Evolutionary conservation across 75 land plant genomes (phyloP).

Genomic region (Picea glauca): DNA sequence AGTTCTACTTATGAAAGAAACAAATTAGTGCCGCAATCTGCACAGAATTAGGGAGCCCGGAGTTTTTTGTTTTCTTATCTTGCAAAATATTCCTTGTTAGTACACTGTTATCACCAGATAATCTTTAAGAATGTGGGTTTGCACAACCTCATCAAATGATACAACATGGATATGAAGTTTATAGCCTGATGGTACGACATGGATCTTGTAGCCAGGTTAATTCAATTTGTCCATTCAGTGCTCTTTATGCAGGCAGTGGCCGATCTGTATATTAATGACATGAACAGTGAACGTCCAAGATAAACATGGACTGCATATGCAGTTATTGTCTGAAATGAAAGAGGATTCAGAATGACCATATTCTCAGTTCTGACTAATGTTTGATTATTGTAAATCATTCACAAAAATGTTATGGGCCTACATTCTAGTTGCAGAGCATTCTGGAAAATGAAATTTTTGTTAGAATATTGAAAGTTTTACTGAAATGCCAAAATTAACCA

Average conservation of each 20-base stretch:
- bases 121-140: no score
- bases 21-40: no score
- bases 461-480: background rate
- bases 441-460: background rate
- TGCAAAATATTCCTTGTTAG: no score
- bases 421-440: background rate
- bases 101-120: no score
- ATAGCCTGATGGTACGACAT: background rate
- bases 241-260: background rate
- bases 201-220: background rate
- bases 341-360: background rate
- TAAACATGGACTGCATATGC: background rate
- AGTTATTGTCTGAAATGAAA: background rate
- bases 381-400: background rate
- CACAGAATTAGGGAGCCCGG: no score
- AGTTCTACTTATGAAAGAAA: background rate
- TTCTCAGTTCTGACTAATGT: background rate
- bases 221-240: background rate
- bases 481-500: background rate
- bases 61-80: no score
- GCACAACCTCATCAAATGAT: no score
- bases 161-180: background rate
- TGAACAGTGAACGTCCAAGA: background rate
- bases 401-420: background rate
- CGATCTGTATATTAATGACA: background rate